phyloP scores from a whole-genome alignment of 371 early-diverging fungal species.

The Scutellospora calospora region DNA sequence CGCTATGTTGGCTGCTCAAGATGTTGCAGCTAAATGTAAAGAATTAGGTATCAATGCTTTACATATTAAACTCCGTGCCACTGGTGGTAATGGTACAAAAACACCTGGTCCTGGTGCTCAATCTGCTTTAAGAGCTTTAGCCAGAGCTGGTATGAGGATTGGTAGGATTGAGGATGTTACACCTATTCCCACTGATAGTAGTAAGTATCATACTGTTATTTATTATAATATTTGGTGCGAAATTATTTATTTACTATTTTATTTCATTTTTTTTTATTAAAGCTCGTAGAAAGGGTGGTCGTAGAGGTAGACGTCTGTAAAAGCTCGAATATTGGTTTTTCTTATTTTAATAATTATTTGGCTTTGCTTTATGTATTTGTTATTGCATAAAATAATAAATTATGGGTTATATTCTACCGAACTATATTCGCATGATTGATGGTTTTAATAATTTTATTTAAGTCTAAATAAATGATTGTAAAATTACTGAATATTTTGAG shows the following conservation, averaged over 20 bases:
- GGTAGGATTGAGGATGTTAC: slow-evolving; percentile 99
- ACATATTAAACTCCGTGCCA: slow-evolving; percentile 99
- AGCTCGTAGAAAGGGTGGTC: slow-evolving; percentile 99
- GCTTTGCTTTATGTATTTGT: no score
- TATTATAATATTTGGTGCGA: no score
- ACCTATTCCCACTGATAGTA: slow-evolving; percentile 99
- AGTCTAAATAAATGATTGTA: no score
- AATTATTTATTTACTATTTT: not conserved
- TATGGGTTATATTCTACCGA: no score
- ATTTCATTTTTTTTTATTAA: not conserved
- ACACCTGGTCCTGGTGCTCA: slow-evolving; percentile 99
- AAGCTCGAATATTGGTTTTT: no score
- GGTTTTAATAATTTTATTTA: no score
- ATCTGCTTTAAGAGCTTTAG: slow-evolving; percentile 99
- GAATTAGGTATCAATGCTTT: slow-evolving; percentile 99
- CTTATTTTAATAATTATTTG: no score
- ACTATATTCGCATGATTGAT: no score
- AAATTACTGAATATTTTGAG: no score
- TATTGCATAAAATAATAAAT: no score
- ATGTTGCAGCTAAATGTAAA: slow-evolving; percentile 98
- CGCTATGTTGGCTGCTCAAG: slow-evolving; percentile 99
- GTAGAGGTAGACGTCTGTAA: slow-evolving; percentile 99
- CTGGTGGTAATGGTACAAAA: slow-evolving; percentile 99
- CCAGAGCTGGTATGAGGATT: slow-evolving; percentile 98
- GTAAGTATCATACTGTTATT: slow-evolving; percentile 12